Base-by-base conservation (phyloP, 768 basidiomycete species). In the Paxillus rubicundulus region DNA sequence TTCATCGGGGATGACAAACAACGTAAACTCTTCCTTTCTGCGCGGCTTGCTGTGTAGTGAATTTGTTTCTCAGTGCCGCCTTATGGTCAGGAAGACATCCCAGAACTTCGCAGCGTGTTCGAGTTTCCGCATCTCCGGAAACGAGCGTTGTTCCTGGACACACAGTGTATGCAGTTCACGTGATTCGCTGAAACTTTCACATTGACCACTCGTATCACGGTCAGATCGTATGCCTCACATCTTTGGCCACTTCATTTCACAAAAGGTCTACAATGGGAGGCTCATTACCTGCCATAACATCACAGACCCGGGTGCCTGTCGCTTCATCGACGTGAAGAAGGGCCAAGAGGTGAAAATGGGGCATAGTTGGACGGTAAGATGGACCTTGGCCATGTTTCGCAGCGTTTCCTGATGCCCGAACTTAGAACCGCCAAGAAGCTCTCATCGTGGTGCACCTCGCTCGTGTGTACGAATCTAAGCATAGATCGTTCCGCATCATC, bases 141-240 rank as follows among this genome's bases (percentile, higher is more conserved):
- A 12, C 60, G 69, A 34, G 74, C 76, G 0, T 36, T 77, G 4
- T 83, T 90, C 60, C 71, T 92, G 9, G 70, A 87, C 60, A 89
- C 77, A 0, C 89, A 92, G 70, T 92, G 90, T 89, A 64, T 62
- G 81, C 65, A 37, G 27, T 30, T 10, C 3, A 24, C 20, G 12
- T 17, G 32, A 34, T 28, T 45, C 36, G 13, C 13, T 8, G 14
- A 39, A 8, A 10, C 8, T 21, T 34, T 46, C 33, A 34, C 12
- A 13, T 13, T 60, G 38, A 54, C 36, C 32, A 49, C 34, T 49
- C 0, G 28, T 30, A 9, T 30, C 9, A 16, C 60, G 40, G 45
- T 20, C 52, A 92, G 91, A 92, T 59, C 84, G 91, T 5, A 89
- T 92, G 87, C 90, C 90, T 37, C 79, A 81, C 55, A 76, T 85